Evolutionary conservation across 2,329 filamentous ascomycete species (phyloP), one percentile per base, ranked within the genome.

Genomic region (Fusarium ramigenum): DNA sequence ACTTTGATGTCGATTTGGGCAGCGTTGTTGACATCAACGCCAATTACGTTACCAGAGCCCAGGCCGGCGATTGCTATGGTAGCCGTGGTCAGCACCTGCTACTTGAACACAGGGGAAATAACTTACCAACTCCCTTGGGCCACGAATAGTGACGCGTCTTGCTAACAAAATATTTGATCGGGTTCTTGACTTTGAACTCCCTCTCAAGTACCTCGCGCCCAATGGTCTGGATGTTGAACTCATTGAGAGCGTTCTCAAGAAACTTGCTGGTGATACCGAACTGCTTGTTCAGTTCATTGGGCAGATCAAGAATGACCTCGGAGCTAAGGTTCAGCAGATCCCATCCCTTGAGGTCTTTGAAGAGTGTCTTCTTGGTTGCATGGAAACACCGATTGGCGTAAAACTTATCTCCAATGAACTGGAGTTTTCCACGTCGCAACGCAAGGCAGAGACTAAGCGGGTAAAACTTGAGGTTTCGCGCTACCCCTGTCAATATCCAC

Each of bases 381-480:
- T 70, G 47, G 79, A 81, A 16, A 80, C 83, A 59, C 0, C 83
- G 78, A 62, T 84, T 80, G 7, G 75, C 77, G 6, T 81, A 79
- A 14, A 87, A 79, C 65, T 80, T 83, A 49, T 86, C 83, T 3
- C 76, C 75, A 42, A 84, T 83, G 36, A 79, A 70, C 4, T 76
- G 70, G 4, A 83, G 82, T 16, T 85, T 79, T 28, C 82, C 80
- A 9, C 79, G 70, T 61, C 83, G 82, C 36, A 82, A 75, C 34
- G 82, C 80, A 36, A 71, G 70, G 2, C 70, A 75, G 4, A 86
- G 77, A 4, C 83, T 81, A 1, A 85, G 75, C 0, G 84, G 84
- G 63, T 86, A 86, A 63, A 84, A 87, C 49, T 86, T 86, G 36
- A 87, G 72, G 62, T 86, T 87, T 11, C 84, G 81, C 25, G 84